Conservation (phyloP, 2,329 filamentous ascomycete species). For the Scedosporium minutisporum region DNA sequence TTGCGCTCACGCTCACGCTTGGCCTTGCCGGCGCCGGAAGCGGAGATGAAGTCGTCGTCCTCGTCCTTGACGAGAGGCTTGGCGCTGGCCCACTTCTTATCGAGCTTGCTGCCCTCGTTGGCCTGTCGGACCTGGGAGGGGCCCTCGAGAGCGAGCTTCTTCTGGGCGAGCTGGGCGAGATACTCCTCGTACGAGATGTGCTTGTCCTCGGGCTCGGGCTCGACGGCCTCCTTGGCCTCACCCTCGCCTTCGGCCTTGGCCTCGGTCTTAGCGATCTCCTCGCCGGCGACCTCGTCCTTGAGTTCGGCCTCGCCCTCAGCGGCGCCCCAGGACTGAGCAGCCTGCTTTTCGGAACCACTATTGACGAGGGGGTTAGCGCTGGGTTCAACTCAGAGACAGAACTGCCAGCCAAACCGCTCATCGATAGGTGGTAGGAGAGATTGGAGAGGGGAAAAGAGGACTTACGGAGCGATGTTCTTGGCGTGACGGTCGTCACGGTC, state of each 20-base stretch:
- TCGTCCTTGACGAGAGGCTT: slow-evolving; percentile 60
- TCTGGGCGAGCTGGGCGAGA: slow-evolving; percentile 61
- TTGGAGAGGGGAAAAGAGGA: slow-evolving; percentile 5
- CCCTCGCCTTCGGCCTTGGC: slow-evolving; percentile 54
- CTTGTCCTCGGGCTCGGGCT: slow-evolving; percentile 69
- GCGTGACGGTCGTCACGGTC: slow-evolving; percentile 49
- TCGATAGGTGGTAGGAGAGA: background rate
- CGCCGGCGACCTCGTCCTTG: slow-evolving; percentile 85
- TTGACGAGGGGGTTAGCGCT: background rate
- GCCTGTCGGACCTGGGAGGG: slow-evolving; percentile 68
- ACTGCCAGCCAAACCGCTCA: background rate
- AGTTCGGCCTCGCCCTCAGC: slow-evolving; percentile 73
- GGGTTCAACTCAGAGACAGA: slow-evolving; percentile 13
- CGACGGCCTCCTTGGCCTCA: slow-evolving; percentile 30
- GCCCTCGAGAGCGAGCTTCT: slow-evolving; percentile 63
- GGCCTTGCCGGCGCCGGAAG: slow-evolving; percentile 64
- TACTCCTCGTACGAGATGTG: slow-evolving; percentile 85
- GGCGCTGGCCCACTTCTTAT: slow-evolving; percentile 89
- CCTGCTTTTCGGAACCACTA: slow-evolving; percentile 77
- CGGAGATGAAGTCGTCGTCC: slow-evolving; percentile 66
- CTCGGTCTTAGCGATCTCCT: slow-evolving; percentile 78
- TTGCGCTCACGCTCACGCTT: slow-evolving; percentile 82
- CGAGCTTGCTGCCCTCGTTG: slow-evolving; percentile 80
- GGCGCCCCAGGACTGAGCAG: slow-evolving; percentile 81
- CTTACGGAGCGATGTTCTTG: slow-evolving; percentile 38